Evolutionary conservation across 2,329 filamentous ascomycete genomes (phyloP), one percentile per base, ranked within the genome.

Genomic region (Ceratocystis ficicola): DNA sequence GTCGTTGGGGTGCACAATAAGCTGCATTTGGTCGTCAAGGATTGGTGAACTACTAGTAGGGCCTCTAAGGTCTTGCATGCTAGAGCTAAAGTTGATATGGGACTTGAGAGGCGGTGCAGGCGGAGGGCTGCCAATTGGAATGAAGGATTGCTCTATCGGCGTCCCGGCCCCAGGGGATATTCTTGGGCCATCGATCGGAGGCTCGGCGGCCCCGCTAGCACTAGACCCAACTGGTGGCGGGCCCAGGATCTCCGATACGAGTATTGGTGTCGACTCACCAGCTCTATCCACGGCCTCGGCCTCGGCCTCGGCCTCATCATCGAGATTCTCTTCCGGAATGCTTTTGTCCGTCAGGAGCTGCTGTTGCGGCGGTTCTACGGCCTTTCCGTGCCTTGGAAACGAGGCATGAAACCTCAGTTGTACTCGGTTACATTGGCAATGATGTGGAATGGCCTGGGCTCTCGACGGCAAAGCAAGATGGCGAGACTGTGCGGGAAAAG

Each of bases 361-460:
- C 61, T 63, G 52, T 20, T 64, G 44, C 15, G 41, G 36, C 7
- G 52, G 41, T 63, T 69, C 64, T 10, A 69, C 66, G 30, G 68
- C 68, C 55, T 69, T 69, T 22, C 68, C 68, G 30, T 67, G 67
- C 17, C 68, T 65, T 2, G 65, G 64, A 44, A 66, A 67, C 7
- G 66, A 67, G 8, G 63, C 55, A 41, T 62, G 64, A 5, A 8
- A 17, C 10, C 63, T 57, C 46, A n/a, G 32, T n/a, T 63, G 63
- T 15, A 44, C 55, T n/a, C 28, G 55, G 55, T 3, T 36, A 8
- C 30, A 36, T 20, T 15, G 55, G 4, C 25, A 36, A 36, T 59
- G n/a, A 15, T 30, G 28, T 12, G 55, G 22, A n/a, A 36, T 30
- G 7, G 28, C 15, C 28, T n/a, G 30, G 55, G 55, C 55, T n/a